These are phyloP conservation scores for Penicillium soppii DNA, from an alignment of 495 filamentous ascomycete genomes.

Conservation along the genomic window DNA sequence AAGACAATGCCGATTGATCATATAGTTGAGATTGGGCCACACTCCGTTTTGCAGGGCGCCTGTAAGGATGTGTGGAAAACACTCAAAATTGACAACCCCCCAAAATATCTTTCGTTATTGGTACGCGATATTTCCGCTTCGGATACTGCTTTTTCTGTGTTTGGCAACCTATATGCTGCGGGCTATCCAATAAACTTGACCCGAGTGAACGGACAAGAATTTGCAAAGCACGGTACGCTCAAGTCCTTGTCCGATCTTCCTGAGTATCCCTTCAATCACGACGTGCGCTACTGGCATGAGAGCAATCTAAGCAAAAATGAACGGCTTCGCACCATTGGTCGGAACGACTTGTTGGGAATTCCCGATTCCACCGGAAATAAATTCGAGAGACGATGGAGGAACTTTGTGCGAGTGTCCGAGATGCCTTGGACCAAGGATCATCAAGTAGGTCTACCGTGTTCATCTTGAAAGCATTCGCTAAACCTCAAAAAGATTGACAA, in stretches of 20 bases:
- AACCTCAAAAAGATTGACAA: conserved; percentile 4
- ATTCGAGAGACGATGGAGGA: conserved; percentile 27
- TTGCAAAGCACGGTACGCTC: not conserved
- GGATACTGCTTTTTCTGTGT: conserved; percentile 15
- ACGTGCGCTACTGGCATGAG: conserved; percentile 2
- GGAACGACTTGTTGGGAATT: conserved; percentile 22
- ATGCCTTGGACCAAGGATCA: conserved; percentile 40
- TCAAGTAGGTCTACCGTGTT: conserved; percentile 15
- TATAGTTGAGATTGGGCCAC: conserved; percentile 53
- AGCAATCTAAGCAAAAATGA: not conserved
- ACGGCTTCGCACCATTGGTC: conserved; percentile 10
- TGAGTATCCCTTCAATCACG: conserved; percentile 39
- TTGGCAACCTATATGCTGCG: conserved; percentile 25
- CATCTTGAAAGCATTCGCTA: not conserved
- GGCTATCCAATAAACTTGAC: conserved; percentile 20
- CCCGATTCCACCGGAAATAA: conserved; percentile 15
- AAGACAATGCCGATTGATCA: conserved; percentile 6
- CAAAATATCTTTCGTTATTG: conserved; percentile 20
- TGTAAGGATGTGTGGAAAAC: conserved; percentile 27
- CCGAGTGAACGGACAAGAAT: conserved; percentile 12
- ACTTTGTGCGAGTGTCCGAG: conserved; percentile 23
- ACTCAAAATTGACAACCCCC: not conserved
- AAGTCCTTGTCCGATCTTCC: conserved; percentile 32
- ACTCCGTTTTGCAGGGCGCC: conserved; percentile 36
- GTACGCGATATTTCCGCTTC: conserved; percentile 13